Evolutionary conservation across 805 yeast genomes (phyloP).

Genomic region (Debaryomyces castellii): DNA sequence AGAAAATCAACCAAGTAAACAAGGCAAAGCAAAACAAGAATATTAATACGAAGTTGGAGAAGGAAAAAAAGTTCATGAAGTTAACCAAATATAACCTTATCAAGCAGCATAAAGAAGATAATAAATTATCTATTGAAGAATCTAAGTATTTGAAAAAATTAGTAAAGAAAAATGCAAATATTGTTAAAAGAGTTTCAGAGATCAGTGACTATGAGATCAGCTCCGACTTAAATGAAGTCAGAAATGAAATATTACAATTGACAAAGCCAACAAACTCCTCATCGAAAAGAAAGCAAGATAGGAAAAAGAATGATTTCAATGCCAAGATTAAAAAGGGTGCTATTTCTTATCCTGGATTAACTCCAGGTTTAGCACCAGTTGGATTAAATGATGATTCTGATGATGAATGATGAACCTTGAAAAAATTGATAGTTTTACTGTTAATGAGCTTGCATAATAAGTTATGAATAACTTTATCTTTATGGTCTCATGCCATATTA

Average conservation of each 20-base stretch:
- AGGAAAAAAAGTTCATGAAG: conserved; percentile 32
- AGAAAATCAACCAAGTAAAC: conserved; percentile 18
- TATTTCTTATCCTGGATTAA: conserved; percentile 59
- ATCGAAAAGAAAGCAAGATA: conserved; percentile 15
- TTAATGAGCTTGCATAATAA: neutral
- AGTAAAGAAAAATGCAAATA: conserved; percentile 34
- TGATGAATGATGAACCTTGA: conserved; percentile 12
- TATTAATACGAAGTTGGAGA: conserved; percentile 27
- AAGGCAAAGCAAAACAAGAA: conserved; percentile 21
- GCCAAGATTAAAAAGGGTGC: conserved; percentile 43
- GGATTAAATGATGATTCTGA: conserved; percentile 55
- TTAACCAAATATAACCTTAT: conserved; percentile 39
- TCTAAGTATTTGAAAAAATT: conserved; percentile 38
- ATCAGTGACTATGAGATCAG: conserved; percentile 31
- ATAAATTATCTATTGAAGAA: conserved; percentile 29
- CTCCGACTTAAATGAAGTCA: conserved; percentile 29
- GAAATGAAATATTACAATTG: conserved; percentile 24
- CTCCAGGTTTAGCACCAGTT: conserved; percentile 87
- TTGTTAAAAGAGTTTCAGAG: conserved; percentile 25
- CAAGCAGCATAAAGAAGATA: conserved; percentile 26
- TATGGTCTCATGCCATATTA: neutral
- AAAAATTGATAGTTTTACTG: neutral
- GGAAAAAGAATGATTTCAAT: conserved; percentile 26
- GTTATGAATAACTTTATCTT: neutral
- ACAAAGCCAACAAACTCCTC: conserved; percentile 21